These are phyloP conservation scores for Xylaria sp. DNA, from an alignment of 2,329 filamentous ascomycete species.

Conservation along the genomic window DNA sequence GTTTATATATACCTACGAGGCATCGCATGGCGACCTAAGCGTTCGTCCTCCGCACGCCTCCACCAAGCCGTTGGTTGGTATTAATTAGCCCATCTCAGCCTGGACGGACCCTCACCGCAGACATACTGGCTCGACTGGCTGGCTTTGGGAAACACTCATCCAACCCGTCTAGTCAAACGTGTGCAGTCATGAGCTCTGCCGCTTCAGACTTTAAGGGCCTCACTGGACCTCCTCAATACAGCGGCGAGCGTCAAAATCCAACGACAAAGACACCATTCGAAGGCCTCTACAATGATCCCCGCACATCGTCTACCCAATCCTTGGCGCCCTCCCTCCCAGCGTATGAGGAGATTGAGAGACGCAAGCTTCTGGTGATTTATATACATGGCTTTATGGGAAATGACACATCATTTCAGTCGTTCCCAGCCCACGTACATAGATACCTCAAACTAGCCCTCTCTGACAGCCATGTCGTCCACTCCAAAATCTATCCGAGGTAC, in stretches of 20 bases:
- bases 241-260: slow-evolving; percentile 17
- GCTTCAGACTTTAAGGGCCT: slow-evolving; percentile 30
- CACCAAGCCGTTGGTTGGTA: neutral
- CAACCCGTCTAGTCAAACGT: neutral
- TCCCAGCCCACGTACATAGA: slow-evolving; percentile 87
- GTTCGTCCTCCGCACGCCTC: neutral
- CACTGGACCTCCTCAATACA: slow-evolving; percentile 7
- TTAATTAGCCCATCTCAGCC: neutral
- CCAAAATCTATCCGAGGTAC: slow-evolving; percentile 86
- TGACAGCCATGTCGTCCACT: slow-evolving; percentile 83
- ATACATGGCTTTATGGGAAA: slow-evolving; percentile 93
- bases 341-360: slow-evolving; percentile 52
- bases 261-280: slow-evolving; percentile 36
- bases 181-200: slow-evolving; percentile 26
- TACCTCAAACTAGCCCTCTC: slow-evolving; percentile 73
- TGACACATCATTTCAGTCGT: slow-evolving; percentile 86
- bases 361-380: slow-evolving; percentile 79
- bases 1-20: neutral
- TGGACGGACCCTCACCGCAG: neutral
- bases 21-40: neutral
- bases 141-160: neutral
- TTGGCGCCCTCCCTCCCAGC: slow-evolving; percentile 48
- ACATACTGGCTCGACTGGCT: no score
- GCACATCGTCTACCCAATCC: slow-evolving; percentile 61
- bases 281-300: slow-evolving; percentile 54